phyloP scores from a whole-genome alignment of 1,139 yeast genomes.

The Yamadazyma dendronema region DNA sequence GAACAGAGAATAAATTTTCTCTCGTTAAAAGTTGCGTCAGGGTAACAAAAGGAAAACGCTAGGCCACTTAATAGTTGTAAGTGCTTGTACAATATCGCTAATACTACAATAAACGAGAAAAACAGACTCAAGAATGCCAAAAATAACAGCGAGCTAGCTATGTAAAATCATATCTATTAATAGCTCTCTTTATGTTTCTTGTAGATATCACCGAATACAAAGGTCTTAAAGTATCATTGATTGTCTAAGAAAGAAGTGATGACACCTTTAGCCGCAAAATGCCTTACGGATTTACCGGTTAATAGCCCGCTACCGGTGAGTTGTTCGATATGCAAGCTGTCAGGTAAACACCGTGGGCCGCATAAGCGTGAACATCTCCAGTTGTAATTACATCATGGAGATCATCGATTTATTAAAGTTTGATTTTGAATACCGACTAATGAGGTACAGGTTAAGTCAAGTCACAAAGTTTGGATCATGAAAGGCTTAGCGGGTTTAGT shows the following conservation, averaged over 20 bases:
- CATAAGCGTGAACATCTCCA: conserved; percentile 4
- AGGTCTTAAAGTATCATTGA: background rate
- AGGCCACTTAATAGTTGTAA: too few relatives aligned
- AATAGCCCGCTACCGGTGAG: background rate
- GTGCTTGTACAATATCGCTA: too few relatives aligned
- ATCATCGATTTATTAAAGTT: background rate
- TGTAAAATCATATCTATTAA: too few relatives aligned
- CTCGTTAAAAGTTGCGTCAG: too few relatives aligned
- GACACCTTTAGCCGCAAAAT: conserved; percentile 3
- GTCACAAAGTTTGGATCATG: background rate
- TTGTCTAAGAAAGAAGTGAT: background rate
- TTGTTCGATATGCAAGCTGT: conserved; percentile 9
- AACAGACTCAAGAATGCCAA: too few relatives aligned
- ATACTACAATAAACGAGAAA: too few relatives aligned
- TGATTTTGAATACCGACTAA: background rate
- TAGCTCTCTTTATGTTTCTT: too few relatives aligned
- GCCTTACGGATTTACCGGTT: conserved; percentile 5
- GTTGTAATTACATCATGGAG: background rate
- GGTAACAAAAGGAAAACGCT: too few relatives aligned
- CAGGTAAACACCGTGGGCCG: conserved; percentile 1
- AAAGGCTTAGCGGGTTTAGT: background rate
- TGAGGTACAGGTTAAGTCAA: background rate
- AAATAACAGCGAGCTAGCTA: too few relatives aligned
- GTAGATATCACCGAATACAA: background rate
- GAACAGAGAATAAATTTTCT: too few relatives aligned